phyloP scores from a whole-genome alignment of 495 filamentous ascomycete species.

The Penicillium steckii region DNA sequence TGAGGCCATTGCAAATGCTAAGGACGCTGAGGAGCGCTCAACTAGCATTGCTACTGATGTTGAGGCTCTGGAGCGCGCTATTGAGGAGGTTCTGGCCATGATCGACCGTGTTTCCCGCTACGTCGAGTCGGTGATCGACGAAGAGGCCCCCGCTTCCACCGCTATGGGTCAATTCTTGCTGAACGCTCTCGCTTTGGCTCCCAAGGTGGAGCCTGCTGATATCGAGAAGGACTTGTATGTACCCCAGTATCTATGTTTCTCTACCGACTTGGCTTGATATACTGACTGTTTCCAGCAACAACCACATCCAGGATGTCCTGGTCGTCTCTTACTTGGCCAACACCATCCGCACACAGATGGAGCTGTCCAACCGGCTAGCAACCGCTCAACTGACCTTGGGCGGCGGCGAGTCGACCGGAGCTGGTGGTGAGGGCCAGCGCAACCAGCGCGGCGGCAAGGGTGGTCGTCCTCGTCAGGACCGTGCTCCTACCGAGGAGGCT shows the following conservation, averaged over 20 bases:
- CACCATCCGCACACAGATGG: slow-evolving; percentile 98
- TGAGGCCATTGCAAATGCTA: slow-evolving; percentile 78
- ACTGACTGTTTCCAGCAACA: slow-evolving; percentile 63
- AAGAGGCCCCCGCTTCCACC: slow-evolving; percentile 67
- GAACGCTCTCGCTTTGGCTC: slow-evolving; percentile 85
- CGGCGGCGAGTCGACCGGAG: slow-evolving; percentile 42
- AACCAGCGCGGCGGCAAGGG: slow-evolving; percentile 50
- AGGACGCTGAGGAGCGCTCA: slow-evolving; percentile 71
- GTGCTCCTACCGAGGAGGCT: slow-evolving; percentile 35
- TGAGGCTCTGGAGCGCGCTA: slow-evolving; percentile 75
- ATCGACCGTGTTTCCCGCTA: slow-evolving; percentile 87
- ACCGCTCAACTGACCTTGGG: slow-evolving; percentile 74
- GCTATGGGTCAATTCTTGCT: slow-evolving; percentile 93
- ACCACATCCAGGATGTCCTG: slow-evolving; percentile 97
- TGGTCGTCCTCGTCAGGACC: slow-evolving; percentile 45
- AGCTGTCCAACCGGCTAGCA: slow-evolving; percentile 89
- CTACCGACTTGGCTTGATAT: slow-evolving; percentile 21
- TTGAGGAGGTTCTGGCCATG: slow-evolving; percentile 83
- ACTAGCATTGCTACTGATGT: slow-evolving; percentile 78
- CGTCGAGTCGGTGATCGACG: slow-evolving; percentile 77
- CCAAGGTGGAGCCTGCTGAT: slow-evolving; percentile 84
- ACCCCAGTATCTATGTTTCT: background rate
- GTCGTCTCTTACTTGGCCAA: slow-evolving; percentile 96
- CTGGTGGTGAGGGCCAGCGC: slow-evolving; percentile 34
- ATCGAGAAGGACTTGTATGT: slow-evolving; percentile 92